A percentile compares a stretch with the other conserved stretches of the same genome.
Conservation (phyloP, 108 stramenopile species). For the Mediolabrus comicus region DNA sequence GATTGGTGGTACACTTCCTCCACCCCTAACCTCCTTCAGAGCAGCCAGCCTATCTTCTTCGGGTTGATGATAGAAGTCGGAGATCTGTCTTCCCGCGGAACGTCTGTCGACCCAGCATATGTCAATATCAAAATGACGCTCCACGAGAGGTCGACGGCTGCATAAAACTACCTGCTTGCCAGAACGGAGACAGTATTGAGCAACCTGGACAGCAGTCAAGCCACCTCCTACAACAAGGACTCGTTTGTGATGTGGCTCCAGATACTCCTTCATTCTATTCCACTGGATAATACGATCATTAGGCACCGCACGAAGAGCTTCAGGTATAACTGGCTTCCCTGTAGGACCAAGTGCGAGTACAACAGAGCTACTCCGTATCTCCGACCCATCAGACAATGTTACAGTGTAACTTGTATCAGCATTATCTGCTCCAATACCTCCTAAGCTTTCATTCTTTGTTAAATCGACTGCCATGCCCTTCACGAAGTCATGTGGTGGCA, state of each 20-base stretch:
- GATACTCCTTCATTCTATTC: slow-evolving; percentile 12
- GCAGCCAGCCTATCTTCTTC: slow-evolving; percentile 22
- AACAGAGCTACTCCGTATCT: slow-evolving; percentile 27
- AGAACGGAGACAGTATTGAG: slow-evolving; percentile 26
- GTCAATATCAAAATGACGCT: slow-evolving; percentile 64
- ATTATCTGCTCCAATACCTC: neutral
- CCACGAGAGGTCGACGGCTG: slow-evolving; percentile 55
- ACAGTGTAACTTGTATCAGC: slow-evolving; percentile 7
- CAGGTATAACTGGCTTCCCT: slow-evolving; percentile 49
- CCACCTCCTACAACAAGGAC: slow-evolving; percentile 75
- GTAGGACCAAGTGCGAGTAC: slow-evolving; percentile 57
- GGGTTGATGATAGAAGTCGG: slow-evolving; percentile 64
- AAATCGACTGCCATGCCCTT: slow-evolving; percentile 38
- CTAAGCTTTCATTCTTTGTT: neutral
- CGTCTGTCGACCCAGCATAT: slow-evolving; percentile 73
- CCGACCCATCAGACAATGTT: slow-evolving; percentile 5
- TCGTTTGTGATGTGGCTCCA: neutral
- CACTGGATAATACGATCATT: slow-evolving; percentile 8
- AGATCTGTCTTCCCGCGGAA: slow-evolving; percentile 32
- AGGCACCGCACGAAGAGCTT: slow-evolving; percentile 2
- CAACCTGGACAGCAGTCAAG: slow-evolving; percentile 69
- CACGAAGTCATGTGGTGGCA: slow-evolving; percentile 43
- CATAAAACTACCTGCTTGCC: slow-evolving; percentile 34
- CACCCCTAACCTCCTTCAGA: slow-evolving; percentile 46
- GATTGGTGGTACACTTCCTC: slow-evolving; percentile 67